phyloP scores from a whole-genome alignment of 2,329 filamentous ascomycete species.

The Botryosphaeria dothidea region DNA sequence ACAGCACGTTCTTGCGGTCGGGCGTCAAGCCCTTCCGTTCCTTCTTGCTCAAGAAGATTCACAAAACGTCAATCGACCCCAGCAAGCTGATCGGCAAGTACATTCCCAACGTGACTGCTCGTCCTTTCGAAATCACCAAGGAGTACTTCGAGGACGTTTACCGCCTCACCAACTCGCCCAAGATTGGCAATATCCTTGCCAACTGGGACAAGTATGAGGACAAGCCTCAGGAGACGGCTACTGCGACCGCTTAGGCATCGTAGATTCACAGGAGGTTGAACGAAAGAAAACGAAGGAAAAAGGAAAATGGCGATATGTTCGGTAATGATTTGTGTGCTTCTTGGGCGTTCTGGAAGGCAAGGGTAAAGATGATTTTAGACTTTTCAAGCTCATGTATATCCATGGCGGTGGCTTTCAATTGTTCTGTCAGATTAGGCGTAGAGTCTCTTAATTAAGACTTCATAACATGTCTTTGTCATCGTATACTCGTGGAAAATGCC shows the following conservation, averaged over 20 bases:
- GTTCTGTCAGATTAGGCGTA: not conserved
- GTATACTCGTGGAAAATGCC: not conserved
- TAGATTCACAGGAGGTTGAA: not conserved
- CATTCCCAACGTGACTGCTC: constrained; percentile 97
- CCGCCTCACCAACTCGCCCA: constrained; percentile 77
- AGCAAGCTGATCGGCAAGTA: constrained; percentile 97
- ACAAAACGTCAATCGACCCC: constrained; percentile 97
- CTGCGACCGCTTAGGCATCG: constrained; percentile 11
- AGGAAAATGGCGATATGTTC: constrained; percentile 1
- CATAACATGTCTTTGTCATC: not conserved
- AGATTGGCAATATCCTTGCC: constrained; percentile 77
- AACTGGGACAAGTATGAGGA: constrained; percentile 64
- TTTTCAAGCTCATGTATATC: constrained; percentile 7
- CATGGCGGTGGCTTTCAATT: constrained; percentile 12
- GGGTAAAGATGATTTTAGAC: constrained; percentile 4
- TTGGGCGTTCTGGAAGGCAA: not conserved
- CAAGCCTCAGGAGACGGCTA: constrained; percentile 33
- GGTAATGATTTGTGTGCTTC: constrained; percentile 5
- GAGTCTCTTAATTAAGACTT: not conserved
- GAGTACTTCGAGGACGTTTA: constrained; percentile 99
- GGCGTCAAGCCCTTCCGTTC: constrained; percentile 99
- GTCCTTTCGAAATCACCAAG: constrained; percentile 92
- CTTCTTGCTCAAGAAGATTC: constrained; percentile 99
- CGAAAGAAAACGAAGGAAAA: constrained; percentile 5
- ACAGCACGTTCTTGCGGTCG: constrained; percentile 95